Conservation (phyloP, 495 filamentous ascomycete genomes). For the Astrothelium subdiscretum region DNA sequence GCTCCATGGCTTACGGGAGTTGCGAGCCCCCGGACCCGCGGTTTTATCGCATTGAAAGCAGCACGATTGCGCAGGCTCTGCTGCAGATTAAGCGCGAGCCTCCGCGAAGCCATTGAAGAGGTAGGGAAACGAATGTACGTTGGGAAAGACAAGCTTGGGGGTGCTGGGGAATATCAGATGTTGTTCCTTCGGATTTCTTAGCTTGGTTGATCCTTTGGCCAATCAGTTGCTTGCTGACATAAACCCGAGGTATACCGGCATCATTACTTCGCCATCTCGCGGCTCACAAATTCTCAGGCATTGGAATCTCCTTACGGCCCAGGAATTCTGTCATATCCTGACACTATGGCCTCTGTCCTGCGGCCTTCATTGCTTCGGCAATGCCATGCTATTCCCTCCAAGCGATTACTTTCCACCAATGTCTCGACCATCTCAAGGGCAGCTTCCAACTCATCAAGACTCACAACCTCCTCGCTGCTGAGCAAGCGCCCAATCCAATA, state of each 20-base stretch:
- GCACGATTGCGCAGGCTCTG: constrained; percentile 74
- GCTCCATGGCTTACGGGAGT: constrained; percentile 61
- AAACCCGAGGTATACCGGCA: not conserved
- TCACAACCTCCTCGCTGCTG: constrained; percentile 12
- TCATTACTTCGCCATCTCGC: not conserved
- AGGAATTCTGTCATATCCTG: not conserved
- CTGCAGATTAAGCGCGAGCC: constrained; percentile 79
- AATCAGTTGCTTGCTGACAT: not conserved
- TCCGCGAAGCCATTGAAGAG: constrained; percentile 76
- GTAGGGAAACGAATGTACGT: not conserved
- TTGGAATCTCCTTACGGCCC: not conserved
- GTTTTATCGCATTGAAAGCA: constrained; percentile 58
- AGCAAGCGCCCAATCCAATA: constrained; percentile 17
- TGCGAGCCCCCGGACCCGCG: constrained; percentile 60
- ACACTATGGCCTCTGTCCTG: constrained; percentile 28
- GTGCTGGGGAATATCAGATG: not conserved
- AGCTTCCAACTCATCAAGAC: constrained; percentile 14
- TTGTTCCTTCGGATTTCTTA: constrained; percentile 2
- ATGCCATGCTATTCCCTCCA: constrained; percentile 17
- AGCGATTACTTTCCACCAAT: constrained; percentile 20
- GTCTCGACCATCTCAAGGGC: constrained; percentile 12
- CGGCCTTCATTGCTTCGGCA: constrained; percentile 28
- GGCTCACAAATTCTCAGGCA: not conserved
- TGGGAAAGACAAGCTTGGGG: not conserved
- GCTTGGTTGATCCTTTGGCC: not conserved